Evolutionary conservation across 129 eudicot genomes (phyloP), one percentile per base, ranked within the genome.

Genomic region (Escallonia rubra): DNA sequence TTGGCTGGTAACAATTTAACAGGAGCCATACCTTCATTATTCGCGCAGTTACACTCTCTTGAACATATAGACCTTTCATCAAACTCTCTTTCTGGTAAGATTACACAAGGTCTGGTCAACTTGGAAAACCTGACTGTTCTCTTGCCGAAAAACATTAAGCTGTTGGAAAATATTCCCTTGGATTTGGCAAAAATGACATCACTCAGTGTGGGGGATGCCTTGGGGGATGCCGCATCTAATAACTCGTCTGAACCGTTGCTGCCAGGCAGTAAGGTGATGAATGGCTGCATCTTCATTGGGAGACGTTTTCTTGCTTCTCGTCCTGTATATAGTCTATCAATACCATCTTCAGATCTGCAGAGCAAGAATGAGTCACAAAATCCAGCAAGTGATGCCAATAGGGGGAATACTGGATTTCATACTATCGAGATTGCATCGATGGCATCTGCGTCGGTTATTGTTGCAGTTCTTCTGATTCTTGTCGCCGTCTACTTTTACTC

Each of bases 101-200:
- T 67, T 41, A 49, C 71, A 6, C 52, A 63, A 58, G 67, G 69
- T 66, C 72, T 82, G 8, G 54, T 67, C 14, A 66, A 63, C 60
- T 60, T 82, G 48, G 42, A 58, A 57, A 78, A 74, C 48, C 80
- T 78, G 8, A 68, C 64, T 16, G 72, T 74, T 61, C 74, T 82
- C 74, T 78, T 78, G 62, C 80, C 78, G 63, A 67, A 70, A 67
- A 78, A 78, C 78, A 74, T 77, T 68, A 67, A 41, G 23, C 80
- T 78, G 61, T 70, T 77, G 6, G 83, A 83, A 38, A 40, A 66
- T 43, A 68, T 78, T 38, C 83, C 83, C 62, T 56, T 74, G 6
- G 74, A 77, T 39, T 58, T 67, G 47, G 59, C 55, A 3, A 55
- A 75, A 16, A 41, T 65, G 47, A 72, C 46, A 46, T 64, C 72